Evolutionary conservation across 495 filamentous ascomycete species (phyloP), one percentile per base, ranked within the genome.

Genomic region (Tuber magnatum): DNA sequence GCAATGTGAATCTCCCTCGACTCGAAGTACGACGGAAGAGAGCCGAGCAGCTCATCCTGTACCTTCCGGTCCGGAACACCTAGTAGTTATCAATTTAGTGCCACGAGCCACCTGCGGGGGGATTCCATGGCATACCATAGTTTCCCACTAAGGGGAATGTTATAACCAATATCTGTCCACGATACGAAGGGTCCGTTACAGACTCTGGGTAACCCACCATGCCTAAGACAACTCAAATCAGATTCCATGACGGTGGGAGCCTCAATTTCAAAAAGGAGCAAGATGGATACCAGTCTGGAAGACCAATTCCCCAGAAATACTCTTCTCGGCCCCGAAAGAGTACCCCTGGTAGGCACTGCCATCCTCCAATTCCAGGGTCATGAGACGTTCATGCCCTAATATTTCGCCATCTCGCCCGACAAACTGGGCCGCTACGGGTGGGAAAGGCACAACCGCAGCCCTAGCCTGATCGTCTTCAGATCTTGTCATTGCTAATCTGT

Each of bases 171-270:
- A 97, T 94, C 84, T 97, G 93, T 51, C 93, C 93, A 24, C 92
- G 92, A 84, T 97, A 97, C 74, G 93, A 97, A 76, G 93, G 93
- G 80, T 97, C 93, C 71, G 93, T 97, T 81, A 97, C 88, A 20
- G 92, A 94, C 86, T 99, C 95, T 43, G 95, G 94, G 83, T 99
- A 99, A 76, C 95, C 95, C 74, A 99, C 95, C 95, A 99, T 97
- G 82, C 95, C 95, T 82, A 32, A 68, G 41, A 44, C n/a, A 46
- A 56, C 41, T 14, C 3, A 48, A 7, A 71, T 80, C 39, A 80
- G 79, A 68, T 28, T 14, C 68, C 39, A 22, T 41, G 35, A 51
- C 4, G 4, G 38, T 65, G n/a, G 46, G 51, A 44, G 42, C 24
- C 28, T 10, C 46, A 16, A 12, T 71, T 65, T 41, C 24, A 39